A percentile compares a stretch with the other conserved stretches of the same genome.
Conservation (phyloP, 1,284 basidiomycete genomes). For the Anthracocystis walkeri region DNA sequence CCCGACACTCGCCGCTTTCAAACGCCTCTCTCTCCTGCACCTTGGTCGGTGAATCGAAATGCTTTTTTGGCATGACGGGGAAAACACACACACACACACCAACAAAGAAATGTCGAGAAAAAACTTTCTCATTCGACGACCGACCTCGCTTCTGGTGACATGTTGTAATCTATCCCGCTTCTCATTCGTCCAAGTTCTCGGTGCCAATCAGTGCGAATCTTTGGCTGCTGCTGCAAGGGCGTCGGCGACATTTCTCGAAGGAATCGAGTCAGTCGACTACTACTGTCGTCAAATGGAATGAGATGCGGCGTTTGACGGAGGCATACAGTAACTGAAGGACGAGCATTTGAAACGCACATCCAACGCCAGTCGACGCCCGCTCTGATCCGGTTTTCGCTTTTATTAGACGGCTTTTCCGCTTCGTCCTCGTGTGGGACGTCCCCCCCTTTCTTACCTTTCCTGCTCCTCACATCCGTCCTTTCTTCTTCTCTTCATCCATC, state of each 20-base stretch:
- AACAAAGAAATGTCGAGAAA: background rate
- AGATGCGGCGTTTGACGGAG: constrained; percentile 9
- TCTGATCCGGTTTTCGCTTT: constrained; percentile 13
- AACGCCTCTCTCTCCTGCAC: background rate
- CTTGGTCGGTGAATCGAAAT: no score
- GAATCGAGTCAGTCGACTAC: constrained; percentile 3
- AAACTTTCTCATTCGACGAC: background rate
- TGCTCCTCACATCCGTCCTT: constrained; percentile 35
- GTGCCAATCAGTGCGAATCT: constrained; percentile 32
- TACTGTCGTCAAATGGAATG: background rate
- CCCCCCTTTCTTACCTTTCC: constrained; percentile 29
- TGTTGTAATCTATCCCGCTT: constrained; percentile 31
- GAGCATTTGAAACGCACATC: no score
- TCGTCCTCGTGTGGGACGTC: no score
- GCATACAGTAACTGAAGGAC: background rate
- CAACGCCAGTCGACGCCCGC: background rate
- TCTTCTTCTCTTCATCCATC: constrained; percentile 62
- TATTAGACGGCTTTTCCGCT: background rate
- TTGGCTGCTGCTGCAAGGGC: no score
- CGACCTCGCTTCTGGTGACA: constrained; percentile 2
- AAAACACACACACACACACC: background rate
- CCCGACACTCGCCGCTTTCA: background rate
- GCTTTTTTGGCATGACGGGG: background rate
- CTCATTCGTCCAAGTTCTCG: constrained; percentile 26
- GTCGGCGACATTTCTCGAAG: no score